Percentiles rank a stretch among this genome's conserved stretches.
Evolutionary conservation across 257 asterid genomes (phyloP).

Genomic region (Pogostemon cablin): DNA sequence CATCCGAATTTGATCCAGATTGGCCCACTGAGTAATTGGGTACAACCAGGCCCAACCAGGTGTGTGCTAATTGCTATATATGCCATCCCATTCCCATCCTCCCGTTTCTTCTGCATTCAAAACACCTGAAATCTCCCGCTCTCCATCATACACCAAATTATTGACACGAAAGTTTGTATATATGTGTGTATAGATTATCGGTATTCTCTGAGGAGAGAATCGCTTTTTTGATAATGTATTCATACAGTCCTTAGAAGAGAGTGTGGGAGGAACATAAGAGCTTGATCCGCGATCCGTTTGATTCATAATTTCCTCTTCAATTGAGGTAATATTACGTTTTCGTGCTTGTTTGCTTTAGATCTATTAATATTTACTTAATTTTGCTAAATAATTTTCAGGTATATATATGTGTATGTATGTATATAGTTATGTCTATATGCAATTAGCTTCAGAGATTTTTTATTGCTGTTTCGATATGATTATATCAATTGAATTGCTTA

Average conservation of each 20-base stretch:
- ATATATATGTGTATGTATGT: background rate
- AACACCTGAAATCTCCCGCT: background rate
- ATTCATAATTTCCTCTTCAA: background rate
- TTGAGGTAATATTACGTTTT: slow-evolving; percentile 18
- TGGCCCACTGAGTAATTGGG: no score
- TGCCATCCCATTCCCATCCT: background rate
- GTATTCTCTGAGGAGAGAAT: background rate
- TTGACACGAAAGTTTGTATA: background rate
- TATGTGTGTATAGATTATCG: background rate
- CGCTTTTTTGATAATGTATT: background rate
- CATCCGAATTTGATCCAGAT: no score
- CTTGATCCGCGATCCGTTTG: slow-evolving; percentile 23
- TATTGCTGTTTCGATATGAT: background rate
- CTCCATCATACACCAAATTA: background rate
- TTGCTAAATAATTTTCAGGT: background rate
- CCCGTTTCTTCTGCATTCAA: background rate
- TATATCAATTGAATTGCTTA: background rate
- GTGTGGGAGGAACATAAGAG: slow-evolving; percentile 21
- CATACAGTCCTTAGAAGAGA: slow-evolving; percentile 3
- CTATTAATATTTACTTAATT: slow-evolving; percentile 22
- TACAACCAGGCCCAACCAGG: no score
- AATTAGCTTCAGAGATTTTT: background rate
- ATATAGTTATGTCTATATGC: background rate
- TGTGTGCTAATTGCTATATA: no score
- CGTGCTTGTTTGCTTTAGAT: slow-evolving; percentile 19